These are phyloP conservation scores for Eucalyptus victrix DNA, from an alignment of 345 rosid genomes.

Conservation along the genomic window DNA sequence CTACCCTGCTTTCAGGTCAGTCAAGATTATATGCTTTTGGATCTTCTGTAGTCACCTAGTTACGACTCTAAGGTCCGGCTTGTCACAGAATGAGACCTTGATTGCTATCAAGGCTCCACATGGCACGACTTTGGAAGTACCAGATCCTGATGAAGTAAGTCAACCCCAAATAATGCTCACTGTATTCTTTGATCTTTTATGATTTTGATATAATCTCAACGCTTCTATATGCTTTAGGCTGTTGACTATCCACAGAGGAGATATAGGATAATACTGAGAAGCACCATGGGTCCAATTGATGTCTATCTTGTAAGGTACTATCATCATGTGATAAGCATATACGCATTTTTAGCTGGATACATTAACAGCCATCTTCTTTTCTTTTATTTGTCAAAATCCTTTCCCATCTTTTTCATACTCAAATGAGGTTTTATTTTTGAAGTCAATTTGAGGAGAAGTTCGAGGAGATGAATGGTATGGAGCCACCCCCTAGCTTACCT, in stretches of 20 bases:
- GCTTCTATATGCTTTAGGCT: slow-evolving; percentile 33
- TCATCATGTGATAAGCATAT: background rate
- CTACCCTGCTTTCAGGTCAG: slow-evolving; percentile 69
- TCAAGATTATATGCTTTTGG: background rate
- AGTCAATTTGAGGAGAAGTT: slow-evolving; percentile 93
- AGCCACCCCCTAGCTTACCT: slow-evolving; percentile 28
- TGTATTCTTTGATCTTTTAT: background rate
- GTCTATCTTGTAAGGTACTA: slow-evolving; percentile 86
- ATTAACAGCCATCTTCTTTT: background rate
- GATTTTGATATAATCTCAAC: slow-evolving; percentile 1
- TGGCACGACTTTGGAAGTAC: slow-evolving; percentile 95
- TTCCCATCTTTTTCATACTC: background rate
- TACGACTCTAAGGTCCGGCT: background rate
- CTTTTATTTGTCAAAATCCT: background rate
- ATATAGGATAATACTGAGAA: slow-evolving; percentile 87
- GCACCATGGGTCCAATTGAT: slow-evolving; percentile 97
- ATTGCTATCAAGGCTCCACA: slow-evolving; percentile 98
- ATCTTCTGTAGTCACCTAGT: background rate
- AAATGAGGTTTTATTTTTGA: background rate
- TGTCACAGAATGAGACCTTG: slow-evolving; percentile 77
- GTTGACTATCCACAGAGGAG: slow-evolving; percentile 74
- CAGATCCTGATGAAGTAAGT: slow-evolving; percentile 91
- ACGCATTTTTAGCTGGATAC: background rate
- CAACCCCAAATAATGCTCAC: background rate
- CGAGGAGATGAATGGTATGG: slow-evolving; percentile 61